Conservation (phyloP, 768 basidiomycete species). For the Lactarius evosmus region DNA sequence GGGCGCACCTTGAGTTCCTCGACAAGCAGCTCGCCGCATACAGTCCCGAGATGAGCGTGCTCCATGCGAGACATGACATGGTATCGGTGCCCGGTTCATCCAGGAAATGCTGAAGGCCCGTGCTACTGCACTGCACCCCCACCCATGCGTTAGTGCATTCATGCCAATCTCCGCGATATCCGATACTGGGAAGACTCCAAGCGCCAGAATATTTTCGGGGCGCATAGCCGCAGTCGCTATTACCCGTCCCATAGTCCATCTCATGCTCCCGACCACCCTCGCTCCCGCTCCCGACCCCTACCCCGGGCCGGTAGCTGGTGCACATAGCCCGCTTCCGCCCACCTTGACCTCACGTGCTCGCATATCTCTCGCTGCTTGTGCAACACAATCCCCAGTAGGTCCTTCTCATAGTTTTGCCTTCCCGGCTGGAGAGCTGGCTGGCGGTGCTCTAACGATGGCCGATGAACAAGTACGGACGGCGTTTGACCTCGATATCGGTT, state of each 20-base stretch:
- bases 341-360: constrained; percentile 44
- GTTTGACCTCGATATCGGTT: constrained; percentile 46
- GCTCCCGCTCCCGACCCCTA: background rate
- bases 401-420: constrained; percentile 45
- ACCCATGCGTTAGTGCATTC: constrained; percentile 41
- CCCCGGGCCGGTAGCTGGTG: constrained; percentile 3
- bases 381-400: constrained; percentile 41
- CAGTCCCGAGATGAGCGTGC: constrained; percentile 39
- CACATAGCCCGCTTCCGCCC: constrained; percentile 51
- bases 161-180: constrained; percentile 70
- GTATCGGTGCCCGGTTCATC: constrained; percentile 68
- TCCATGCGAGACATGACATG: constrained; percentile 65
- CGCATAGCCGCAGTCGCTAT: constrained; percentile 30
- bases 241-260: background rate
- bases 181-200: constrained; percentile 60
- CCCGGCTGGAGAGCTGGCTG: constrained; percentile 50
- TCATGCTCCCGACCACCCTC: too few relatives aligned
- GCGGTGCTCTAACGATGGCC: constrained; percentile 57
- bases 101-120: constrained; percentile 56
- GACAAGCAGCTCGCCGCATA: constrained; percentile 61
- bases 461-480: constrained; percentile 67
- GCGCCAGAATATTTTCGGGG: constrained; percentile 57
- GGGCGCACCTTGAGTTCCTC: constrained; percentile 38
- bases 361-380: constrained; percentile 43
- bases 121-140: constrained; percentile 42